Evolutionary conservation across 2,329 filamentous ascomycete genomes (phyloP).

Genomic region (Colletotrichum tropicicola): DNA sequence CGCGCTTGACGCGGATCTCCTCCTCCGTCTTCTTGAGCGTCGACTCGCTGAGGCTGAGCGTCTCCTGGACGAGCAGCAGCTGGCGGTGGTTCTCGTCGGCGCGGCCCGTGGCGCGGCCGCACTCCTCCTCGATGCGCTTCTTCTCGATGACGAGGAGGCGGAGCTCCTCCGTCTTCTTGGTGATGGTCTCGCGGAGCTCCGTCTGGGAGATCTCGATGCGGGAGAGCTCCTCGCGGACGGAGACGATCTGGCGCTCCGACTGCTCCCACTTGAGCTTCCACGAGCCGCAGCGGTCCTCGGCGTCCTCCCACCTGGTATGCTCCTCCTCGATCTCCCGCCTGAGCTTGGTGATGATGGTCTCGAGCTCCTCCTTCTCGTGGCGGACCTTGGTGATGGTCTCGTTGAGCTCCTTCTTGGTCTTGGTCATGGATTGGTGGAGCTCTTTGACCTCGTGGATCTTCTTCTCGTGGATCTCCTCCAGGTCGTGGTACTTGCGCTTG

Average conservation of each 20-base stretch:
- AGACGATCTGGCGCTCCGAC: conserved; percentile 6
- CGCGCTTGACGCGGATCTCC: conserved; percentile 9
- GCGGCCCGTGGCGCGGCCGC: neutral
- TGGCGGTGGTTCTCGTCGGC: conserved; percentile 21
- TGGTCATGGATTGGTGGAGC: conserved; percentile 5
- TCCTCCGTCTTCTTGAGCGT: conserved; percentile 13
- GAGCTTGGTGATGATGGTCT: conserved; percentile 4
- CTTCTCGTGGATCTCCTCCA: conserved; percentile 17
- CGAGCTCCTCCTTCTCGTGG: conserved; percentile 15
- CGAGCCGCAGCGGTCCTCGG: conserved; percentile 14
- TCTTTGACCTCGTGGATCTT: conserved; percentile 16
- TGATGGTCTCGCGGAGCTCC: conserved; percentile 12
- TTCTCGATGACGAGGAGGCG: conserved; percentile 14
- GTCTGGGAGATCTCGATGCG: neutral
- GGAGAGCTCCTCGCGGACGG: conserved; percentile 16
- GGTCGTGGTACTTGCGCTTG: conserved; percentile 17
- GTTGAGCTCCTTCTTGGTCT: neutral
- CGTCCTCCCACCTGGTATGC: conserved; percentile 11
- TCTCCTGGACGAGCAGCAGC: conserved; percentile 6
- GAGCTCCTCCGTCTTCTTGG: conserved; percentile 14
- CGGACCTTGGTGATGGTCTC: neutral
- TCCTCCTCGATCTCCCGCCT: conserved; percentile 11
- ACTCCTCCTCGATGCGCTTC: conserved; percentile 23
- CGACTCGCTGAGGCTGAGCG: conserved; percentile 6
- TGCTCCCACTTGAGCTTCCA: conserved; percentile 27